A percentile compares a stretch with the other conserved stretches of the same genome.
Evolutionary conservation across 2,329 filamentous ascomycete species (phyloP).

Genomic region (Chrysoporthe austroafricana): DNA sequence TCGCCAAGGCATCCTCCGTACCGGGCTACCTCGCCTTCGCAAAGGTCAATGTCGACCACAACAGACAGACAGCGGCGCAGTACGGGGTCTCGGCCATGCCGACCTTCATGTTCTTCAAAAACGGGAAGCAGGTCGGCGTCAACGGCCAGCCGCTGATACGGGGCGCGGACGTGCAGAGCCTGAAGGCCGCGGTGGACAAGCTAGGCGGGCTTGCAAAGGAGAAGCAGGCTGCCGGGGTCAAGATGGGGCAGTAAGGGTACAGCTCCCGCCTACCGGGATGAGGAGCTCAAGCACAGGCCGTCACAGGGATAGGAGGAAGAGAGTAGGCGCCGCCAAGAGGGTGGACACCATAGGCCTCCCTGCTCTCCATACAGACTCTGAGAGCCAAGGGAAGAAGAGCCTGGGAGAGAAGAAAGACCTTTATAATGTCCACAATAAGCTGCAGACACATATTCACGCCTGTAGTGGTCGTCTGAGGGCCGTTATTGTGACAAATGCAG

Average conservation of each 20-base stretch:
- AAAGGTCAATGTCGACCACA: constrained; percentile 62
- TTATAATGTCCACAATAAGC: not conserved
- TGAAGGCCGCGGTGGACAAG: constrained; percentile 43
- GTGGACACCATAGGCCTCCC: not conserved
- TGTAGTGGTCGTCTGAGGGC: not conserved
- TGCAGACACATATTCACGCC: not conserved
- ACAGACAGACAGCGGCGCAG: constrained; percentile 52
- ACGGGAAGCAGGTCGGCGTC: constrained; percentile 50
- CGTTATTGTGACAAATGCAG: not conserved
- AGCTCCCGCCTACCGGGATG: not conserved
- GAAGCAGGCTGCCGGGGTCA: constrained; percentile 32
- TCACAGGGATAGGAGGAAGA: not conserved
- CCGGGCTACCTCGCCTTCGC: constrained; percentile 55
- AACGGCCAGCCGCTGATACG: constrained; percentile 43
- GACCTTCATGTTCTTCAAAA: constrained; percentile 63
- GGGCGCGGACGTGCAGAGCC: constrained; percentile 40
- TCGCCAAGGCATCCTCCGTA: constrained; percentile 46
- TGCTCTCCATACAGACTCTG: no score
- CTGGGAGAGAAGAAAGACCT: not conserved
- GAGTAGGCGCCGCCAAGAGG: not conserved
- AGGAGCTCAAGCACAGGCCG: not conserved
- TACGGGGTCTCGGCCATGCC: constrained; percentile 61
- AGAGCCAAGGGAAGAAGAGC: not conserved
- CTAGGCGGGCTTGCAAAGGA: constrained; percentile 42
- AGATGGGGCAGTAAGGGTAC: constrained; percentile 15